Percentiles rank a stretch among this genome's conserved stretches.
Conservation (phyloP, 2,329 filamentous ascomycete genomes). For the Intubia oerlemansii region DNA sequence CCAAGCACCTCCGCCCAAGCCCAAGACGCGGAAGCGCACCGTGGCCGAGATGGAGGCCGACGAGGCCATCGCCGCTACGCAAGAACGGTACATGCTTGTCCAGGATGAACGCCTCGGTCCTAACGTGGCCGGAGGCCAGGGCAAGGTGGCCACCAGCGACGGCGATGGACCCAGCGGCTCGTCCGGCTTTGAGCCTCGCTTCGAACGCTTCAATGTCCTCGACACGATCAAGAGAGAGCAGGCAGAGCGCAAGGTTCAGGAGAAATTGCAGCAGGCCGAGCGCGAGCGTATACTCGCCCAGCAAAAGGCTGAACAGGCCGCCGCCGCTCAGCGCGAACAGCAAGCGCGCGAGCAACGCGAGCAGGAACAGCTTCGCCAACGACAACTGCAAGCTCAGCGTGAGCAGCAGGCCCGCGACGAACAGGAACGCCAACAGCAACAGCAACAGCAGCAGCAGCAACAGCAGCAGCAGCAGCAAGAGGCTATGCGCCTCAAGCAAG, state of each 20-base stretch:
- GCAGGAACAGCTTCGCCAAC: slow-evolving; percentile 18
- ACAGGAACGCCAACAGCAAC: slow-evolving; percentile 19
- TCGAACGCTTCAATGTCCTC: slow-evolving; percentile 81
- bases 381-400: slow-evolving; percentile 11
- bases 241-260: slow-evolving; percentile 54
- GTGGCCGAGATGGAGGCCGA: slow-evolving; percentile 89
- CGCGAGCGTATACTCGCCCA: slow-evolving; percentile 30
- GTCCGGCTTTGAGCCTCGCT: too few species aligned
- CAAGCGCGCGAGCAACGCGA: slow-evolving; percentile 19
- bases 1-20: slow-evolving; percentile 52
- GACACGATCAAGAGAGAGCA: slow-evolving; percentile 65
- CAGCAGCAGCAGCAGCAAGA: slow-evolving; percentile 12
- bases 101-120: slow-evolving; percentile 65
- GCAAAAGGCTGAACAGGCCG: slow-evolving; percentile 11
- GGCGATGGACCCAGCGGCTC: too few species aligned
- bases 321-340: slow-evolving; percentile 9
- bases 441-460: slow-evolving; percentile 12
- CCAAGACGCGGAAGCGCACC: slow-evolving; percentile 81
- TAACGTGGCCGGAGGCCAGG: slow-evolving; percentile 32
- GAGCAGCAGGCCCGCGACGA: not conserved
- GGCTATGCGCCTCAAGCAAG: slow-evolving; percentile 11
- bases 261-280: slow-evolving; percentile 47
- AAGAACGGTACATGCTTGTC: slow-evolving; percentile 81
- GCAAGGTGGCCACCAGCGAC: slow-evolving; percentile 37
- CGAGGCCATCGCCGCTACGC: slow-evolving; percentile 72